Evolutionary conservation across 2,329 filamentous ascomycete genomes (phyloP).

Genomic region (Claviceps citrina): DNA sequence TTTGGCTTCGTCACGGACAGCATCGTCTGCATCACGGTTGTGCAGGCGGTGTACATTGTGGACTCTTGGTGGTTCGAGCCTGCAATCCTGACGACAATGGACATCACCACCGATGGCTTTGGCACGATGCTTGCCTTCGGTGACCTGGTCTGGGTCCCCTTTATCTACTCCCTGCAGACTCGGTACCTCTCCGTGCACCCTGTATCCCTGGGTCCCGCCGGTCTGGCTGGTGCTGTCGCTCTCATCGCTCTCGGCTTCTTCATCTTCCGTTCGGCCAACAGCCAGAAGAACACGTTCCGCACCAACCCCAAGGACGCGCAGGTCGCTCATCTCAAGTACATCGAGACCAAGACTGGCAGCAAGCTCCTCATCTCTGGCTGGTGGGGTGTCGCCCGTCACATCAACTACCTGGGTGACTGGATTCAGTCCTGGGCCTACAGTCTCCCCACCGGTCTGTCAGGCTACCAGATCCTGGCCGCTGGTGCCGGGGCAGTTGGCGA

Average conservation of each 20-base stretch:
- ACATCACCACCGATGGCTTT: slow-evolving; percentile 84
- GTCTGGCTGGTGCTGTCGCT: slow-evolving; percentile 47
- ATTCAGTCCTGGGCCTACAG: slow-evolving; percentile 84
- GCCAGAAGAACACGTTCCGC: slow-evolving; percentile 87
- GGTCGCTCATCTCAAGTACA: slow-evolving; percentile 67
- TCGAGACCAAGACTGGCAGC: slow-evolving; percentile 69
- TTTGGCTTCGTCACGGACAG: slow-evolving; percentile 76
- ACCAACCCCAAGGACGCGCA: slow-evolving; percentile 68
- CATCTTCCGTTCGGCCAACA: slow-evolving; percentile 89
- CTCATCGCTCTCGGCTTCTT: slow-evolving; percentile 63
- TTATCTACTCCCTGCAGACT: slow-evolving; percentile 71
- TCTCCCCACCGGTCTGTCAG: slow-evolving; percentile 70
- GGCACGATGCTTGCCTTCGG: slow-evolving; percentile 91
- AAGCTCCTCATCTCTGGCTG: slow-evolving; percentile 73
- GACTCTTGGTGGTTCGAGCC: slow-evolving; percentile 80
- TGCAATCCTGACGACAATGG: slow-evolving; percentile 82
- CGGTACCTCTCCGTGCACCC: slow-evolving; percentile 77
- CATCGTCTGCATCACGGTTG: slow-evolving; percentile 61
- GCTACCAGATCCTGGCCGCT: slow-evolving; percentile 54
- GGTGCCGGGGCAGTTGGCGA: slow-evolving; percentile 31
- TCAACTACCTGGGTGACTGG: slow-evolving; percentile 96
- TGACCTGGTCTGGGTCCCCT: slow-evolving; percentile 85
- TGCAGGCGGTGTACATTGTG: slow-evolving; percentile 70
- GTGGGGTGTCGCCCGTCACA: slow-evolving; percentile 85
- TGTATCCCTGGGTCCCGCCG: slow-evolving; percentile 54